A percentile compares a stretch with the other conserved stretches of the same genome.
Conservation (phyloP, 495 filamentous ascomycete genomes). For the Jackrogersella multiformis region DNA sequence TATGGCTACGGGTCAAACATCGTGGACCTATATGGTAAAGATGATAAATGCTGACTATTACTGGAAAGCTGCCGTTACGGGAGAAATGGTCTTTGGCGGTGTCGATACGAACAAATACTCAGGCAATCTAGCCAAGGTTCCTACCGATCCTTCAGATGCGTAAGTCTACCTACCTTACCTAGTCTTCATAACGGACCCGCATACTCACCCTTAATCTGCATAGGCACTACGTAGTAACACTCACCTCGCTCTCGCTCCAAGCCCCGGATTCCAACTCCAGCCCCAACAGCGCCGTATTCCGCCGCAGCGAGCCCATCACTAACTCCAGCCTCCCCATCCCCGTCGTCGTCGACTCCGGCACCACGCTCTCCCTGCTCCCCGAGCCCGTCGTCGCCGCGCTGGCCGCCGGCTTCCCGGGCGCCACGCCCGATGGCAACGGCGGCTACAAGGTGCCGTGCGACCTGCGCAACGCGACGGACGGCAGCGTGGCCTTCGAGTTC, state of each 20-base stretch:
- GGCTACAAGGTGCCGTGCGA: constrained; percentile 70
- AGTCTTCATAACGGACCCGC: constrained; percentile 40
- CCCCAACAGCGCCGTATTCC: constrained; percentile 1
- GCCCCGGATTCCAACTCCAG: constrained; percentile 17
- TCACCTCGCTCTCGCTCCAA: constrained; percentile 67
- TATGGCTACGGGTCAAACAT: not conserved
- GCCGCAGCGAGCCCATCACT: constrained; percentile 19
- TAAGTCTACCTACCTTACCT: constrained; percentile 18
- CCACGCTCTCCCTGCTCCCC: constrained; percentile 72
- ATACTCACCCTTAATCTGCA: constrained; percentile 58
- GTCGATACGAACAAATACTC: constrained; percentile 78
- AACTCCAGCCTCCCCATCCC: constrained; percentile 55
- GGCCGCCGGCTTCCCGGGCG: constrained; percentile 58
- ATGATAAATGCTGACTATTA: constrained; percentile 10
- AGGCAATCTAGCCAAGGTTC: constrained; percentile 62
- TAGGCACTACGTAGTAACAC: constrained; percentile 57
- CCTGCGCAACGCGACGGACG: constrained; percentile 55
- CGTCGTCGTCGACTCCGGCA: constrained; percentile 75
- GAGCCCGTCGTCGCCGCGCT: constrained; percentile 63
- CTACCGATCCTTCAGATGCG: constrained; percentile 48
- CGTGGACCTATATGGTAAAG: not conserved
- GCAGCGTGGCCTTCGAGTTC: constrained; percentile 71
- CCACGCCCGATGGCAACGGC: constrained; percentile 60
- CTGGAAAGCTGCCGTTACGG: constrained; percentile 55
- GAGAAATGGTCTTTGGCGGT: constrained; percentile 82